Evolutionary conservation across 345 rosid genomes (phyloP).

Genomic region (Brassica napus): Da-Ae NC_063439.1:21202501-21203000

Average conservation of each 20-base stretch:
- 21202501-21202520: neutral
- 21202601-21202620: slow-evolving; percentile 70
- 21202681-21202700: slow-evolving; percentile 70
- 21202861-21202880: slow-evolving; percentile 64
- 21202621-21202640: slow-evolving; percentile 67
- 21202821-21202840: slow-evolving; percentile 42
- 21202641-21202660: slow-evolving; percentile 58
- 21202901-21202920: slow-evolving; percentile 30
- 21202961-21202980: slow-evolving; percentile 38
- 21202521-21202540: slow-evolving; percentile 46
- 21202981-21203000: slow-evolving; percentile 40
- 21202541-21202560: slow-evolving; percentile 63
- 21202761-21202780: neutral
- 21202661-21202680: slow-evolving; percentile 84
- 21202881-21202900: slow-evolving; percentile 63
- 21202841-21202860: slow-evolving; percentile 66
- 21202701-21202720: slow-evolving; percentile 53
- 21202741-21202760: slow-evolving; percentile 41
- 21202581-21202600: slow-evolving; percentile 54
- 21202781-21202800: slow-evolving; percentile 3
- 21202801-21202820: slow-evolving; percentile 3
- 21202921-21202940: slow-evolving; percentile 51
- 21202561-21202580: slow-evolving; percentile 39
- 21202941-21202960: slow-evolving; percentile 37
- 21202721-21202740: slow-evolving; percentile 66